These are phyloP conservation scores for Berkeleyomyces basicola DNA, from an alignment of 2,329 filamentous ascomycete species.

Conservation along the genomic window DNA sequence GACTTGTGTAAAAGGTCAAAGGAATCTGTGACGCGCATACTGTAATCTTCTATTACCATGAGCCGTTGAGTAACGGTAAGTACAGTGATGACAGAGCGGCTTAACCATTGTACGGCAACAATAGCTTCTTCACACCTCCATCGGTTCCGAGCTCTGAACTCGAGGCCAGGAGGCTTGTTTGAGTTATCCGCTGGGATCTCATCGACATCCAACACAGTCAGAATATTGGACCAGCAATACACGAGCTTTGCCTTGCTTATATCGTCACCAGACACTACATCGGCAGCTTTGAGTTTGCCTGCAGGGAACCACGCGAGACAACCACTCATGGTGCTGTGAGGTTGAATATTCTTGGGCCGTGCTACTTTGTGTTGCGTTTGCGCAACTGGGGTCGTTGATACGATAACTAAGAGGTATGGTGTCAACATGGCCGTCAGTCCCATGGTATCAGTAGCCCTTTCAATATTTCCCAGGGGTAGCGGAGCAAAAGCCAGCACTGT, in stretches of 20 bases:
- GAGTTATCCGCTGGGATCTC: conserved; percentile 51
- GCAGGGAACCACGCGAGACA: conserved; percentile 96
- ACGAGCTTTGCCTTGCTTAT: conserved; percentile 74
- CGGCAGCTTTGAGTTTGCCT: conserved; percentile 70
- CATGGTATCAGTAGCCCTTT: conserved; percentile 71
- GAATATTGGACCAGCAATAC: conserved; percentile 97
- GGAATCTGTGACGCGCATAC: conserved; percentile 80
- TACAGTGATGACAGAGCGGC: conserved; percentile 76
- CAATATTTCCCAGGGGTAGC: conserved; percentile 83
- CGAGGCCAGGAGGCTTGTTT: conserved; percentile 61
- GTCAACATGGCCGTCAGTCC: conserved; percentile 91
- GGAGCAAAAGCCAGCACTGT: conserved; percentile 86
- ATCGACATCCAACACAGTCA: conserved; percentile 81
- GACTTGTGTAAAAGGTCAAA: conserved; percentile 86
- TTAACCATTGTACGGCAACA: conserved; percentile 92
- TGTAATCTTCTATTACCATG: conserved; percentile 78
- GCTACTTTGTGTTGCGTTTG: conserved; percentile 93
- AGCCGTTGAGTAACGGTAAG: conserved; percentile 88
- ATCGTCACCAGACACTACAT: conserved; percentile 47
- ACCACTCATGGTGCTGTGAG: conserved; percentile 82
- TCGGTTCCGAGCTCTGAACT: conserved; percentile 66
- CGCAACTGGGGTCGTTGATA: conserved; percentile 89
- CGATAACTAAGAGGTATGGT: conserved; percentile 86
- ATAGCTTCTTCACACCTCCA: conserved; percentile 94
- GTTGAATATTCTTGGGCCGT: conserved; percentile 75